phyloP scores from a whole-genome alignment of 2,329 filamentous ascomycete genomes.

The Penicillium fuscoglaucum region DNA sequence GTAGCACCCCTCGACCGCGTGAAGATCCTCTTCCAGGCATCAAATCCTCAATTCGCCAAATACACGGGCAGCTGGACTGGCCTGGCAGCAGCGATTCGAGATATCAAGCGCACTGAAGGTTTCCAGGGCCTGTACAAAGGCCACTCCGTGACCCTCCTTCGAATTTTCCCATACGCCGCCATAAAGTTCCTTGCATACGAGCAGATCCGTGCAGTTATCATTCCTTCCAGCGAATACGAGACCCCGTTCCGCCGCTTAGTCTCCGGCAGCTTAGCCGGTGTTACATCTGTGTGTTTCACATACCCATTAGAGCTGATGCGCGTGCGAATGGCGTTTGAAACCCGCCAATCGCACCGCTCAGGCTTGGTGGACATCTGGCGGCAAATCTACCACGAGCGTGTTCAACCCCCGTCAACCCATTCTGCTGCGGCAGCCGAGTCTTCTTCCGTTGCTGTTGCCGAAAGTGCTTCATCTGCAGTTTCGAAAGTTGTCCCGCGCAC shows the following conservation, averaged over 20 bases:
- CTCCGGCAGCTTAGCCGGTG: constrained; percentile 58
- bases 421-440: constrained; percentile 28
- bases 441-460: constrained; percentile 43
- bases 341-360: constrained; percentile 69
- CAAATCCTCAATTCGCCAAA: constrained; percentile 89
- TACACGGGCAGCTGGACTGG: constrained; percentile 89
- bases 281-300: constrained; percentile 91
- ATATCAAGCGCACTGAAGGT: constrained; percentile 78
- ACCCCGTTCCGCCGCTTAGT: constrained; percentile 69
- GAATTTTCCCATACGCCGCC: constrained; percentile 95
- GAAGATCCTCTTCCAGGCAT: constrained; percentile 97
- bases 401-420: constrained; percentile 37
- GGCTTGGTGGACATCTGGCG: constrained; percentile 74
- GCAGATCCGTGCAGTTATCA: constrained; percentile 80
- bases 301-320: constrained; percentile 93
- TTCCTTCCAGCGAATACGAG: constrained; percentile 70
- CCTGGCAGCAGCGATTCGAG: constrained; percentile 74
- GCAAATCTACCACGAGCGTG: constrained; percentile 81
- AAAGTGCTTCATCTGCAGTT: constrained; percentile 40
- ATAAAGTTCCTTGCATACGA: constrained; percentile 99
- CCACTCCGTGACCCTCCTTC: constrained; percentile 87
- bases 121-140: constrained; percentile 79
- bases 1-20: constrained; percentile 96
- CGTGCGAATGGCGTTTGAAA: constrained; percentile 93
- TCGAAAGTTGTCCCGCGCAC: constrained; percentile 59